Evolutionary conservation across 257 asterid species (phyloP).

Genomic region (Handroanthus guayacan): DNA sequence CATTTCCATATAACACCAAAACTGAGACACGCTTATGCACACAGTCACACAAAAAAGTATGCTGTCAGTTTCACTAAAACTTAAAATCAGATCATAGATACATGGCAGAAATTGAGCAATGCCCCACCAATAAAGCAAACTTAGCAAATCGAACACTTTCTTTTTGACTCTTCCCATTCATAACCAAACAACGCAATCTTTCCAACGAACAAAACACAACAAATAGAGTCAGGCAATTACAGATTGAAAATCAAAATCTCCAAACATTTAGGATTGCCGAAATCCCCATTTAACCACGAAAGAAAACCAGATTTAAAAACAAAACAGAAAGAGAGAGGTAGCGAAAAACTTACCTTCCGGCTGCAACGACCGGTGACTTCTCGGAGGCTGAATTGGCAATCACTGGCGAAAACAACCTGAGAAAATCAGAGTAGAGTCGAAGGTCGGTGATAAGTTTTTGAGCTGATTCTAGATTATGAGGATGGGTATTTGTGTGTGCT

Average conservation of each 20-base stretch:
- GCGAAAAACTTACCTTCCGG: slow-evolving; percentile 18
- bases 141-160: background rate
- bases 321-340: background rate
- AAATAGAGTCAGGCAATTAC: background rate
- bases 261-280: background rate
- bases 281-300: background rate
- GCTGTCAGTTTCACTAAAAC: background rate
- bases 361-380: slow-evolving; percentile 11
- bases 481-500: background rate
- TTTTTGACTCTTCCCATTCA: background rate
- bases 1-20: background rate
- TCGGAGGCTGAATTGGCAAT: slow-evolving; percentile 26
- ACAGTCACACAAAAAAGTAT: background rate
- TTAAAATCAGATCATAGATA: background rate
- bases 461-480: slow-evolving; percentile 6
- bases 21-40: background rate
- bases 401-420: slow-evolving; percentile 9
- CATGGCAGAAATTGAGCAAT: slow-evolving; percentile 23
- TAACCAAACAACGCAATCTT: slow-evolving; percentile 22
- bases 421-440: background rate
- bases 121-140: slow-evolving; percentile 23
- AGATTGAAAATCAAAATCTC: background rate
- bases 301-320: background rate
- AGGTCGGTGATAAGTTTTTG: background rate
- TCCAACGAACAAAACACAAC: background rate